phyloP scores from a whole-genome alignment of 139 green algal species.

The Monoraphidium neglectum region DNA sequence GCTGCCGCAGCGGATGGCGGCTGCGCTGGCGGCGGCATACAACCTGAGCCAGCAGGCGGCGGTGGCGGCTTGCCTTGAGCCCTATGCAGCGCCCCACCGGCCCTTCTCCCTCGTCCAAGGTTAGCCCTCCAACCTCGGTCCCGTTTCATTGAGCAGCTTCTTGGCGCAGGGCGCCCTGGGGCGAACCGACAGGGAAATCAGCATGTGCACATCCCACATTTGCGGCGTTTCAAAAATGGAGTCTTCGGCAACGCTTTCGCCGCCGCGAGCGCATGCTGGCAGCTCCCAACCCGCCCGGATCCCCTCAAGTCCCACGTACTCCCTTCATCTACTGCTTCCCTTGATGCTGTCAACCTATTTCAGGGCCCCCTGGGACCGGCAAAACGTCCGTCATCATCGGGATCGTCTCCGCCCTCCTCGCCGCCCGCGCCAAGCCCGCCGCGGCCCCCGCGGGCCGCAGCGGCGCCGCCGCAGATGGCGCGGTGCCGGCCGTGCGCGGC shows the following conservation, averaged over 20 bases:
- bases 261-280: too few species aligned
- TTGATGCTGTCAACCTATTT: too few species aligned
- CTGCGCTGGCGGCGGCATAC: slow-evolving; percentile 39
- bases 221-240: too few species aligned
- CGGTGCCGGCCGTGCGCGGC: not conserved
- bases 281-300: too few species aligned
- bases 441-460: not conserved
- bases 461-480: not conserved
- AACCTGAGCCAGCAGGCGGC: slow-evolving; percentile 68
- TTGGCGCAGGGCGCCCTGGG: too few species aligned
- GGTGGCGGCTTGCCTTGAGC: slow-evolving; percentile 41
- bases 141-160: too few species aligned
- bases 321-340: too few species aligned
- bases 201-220: too few species aligned
- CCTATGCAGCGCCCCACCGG: not conserved
- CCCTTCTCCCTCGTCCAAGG: slow-evolving; percentile 51
- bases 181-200: too few species aligned
- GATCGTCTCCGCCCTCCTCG: slow-evolving; percentile 64
- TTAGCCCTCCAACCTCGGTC: not conserved
- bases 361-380: slow-evolving; percentile 69
- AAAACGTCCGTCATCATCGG: slow-evolving; percentile 66
- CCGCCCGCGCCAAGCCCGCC: not conserved
- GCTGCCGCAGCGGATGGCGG: slow-evolving; percentile 29
- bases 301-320: too few species aligned
- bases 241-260: too few species aligned